A percentile compares a stretch with the other conserved stretches of the same genome.
Conservation (phyloP, 192 early-diverging fungal genomes). For the Jimgerdemannia flammicorona region DNA sequence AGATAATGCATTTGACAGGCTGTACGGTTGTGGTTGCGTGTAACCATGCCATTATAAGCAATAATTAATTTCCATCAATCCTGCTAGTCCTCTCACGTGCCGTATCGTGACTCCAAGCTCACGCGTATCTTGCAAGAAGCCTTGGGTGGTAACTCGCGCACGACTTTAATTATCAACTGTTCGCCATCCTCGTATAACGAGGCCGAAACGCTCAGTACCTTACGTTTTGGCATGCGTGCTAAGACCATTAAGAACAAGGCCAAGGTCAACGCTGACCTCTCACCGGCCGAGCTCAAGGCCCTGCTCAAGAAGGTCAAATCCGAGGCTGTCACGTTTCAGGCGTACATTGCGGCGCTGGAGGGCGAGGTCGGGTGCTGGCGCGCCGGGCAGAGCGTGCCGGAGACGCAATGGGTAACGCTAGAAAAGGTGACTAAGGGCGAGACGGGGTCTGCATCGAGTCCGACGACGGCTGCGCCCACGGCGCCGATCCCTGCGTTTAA, state of each 20-base stretch:
- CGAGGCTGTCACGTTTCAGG: slow-evolving; percentile 77
- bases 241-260: slow-evolving; percentile 99
- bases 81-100: slow-evolving; percentile 85
- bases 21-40: background rate
- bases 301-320: slow-evolving; percentile 88
- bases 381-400: slow-evolving; percentile 61
- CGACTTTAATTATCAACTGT: slow-evolving; percentile 97
- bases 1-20: background rate
- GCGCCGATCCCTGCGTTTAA: slow-evolving; percentile 42
- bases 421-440: slow-evolving; percentile 46
- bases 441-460: slow-evolving; percentile 18
- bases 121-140: slow-evolving; percentile 99
- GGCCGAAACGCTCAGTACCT: slow-evolving; percentile 89
- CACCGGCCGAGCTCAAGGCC: slow-evolving; percentile 90
- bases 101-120: slow-evolving; percentile 98
- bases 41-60: background rate
- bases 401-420: slow-evolving; percentile 61
- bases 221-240: slow-evolving; percentile 96
- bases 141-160: slow-evolving; percentile 97
- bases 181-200: slow-evolving; percentile 97
- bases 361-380: slow-evolving; percentile 92
- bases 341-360: slow-evolving; percentile 80
- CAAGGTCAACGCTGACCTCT: slow-evolving; percentile 95
- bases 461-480: background rate
- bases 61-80: background rate